Base-by-base conservation (phyloP, 2,329 filamentous ascomycete genomes). In the Myriosclerotinia curreyana region DNA sequence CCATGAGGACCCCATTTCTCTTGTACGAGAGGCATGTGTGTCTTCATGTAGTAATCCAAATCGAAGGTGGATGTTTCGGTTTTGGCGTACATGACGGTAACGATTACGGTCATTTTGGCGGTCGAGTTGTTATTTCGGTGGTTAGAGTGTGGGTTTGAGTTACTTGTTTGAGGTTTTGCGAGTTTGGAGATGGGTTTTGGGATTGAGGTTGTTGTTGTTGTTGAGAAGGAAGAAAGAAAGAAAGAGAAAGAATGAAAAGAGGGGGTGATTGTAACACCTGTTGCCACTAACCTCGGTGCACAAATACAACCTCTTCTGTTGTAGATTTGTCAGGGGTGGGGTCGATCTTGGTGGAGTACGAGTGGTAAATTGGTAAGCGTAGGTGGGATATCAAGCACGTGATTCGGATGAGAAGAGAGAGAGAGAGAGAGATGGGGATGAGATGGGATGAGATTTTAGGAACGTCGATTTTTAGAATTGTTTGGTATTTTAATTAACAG, bases 61-160 rank as follows among this genome's bases (percentile, higher is more conserved):
- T 63, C 52, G 52, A 63, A 63, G 38, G 60, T 63, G 7, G 60
- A 63, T 17, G 42, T 58, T 49, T 38, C 51, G 22, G 60, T 58
- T 31, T 63, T 63, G 22, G 52, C 52, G 15, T 58, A 63, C 6
- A 63, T n/a, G n/a, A 63, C 34, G 40, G 34, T 56, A 42, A 62
- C 11, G 42, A 62, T 49, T 22, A 55, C 7, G 28, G 60, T 20
- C 60, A 62, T 62, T 36, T 44, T 62, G 59, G 28, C 15, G 49
- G 28, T 8, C 8, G 9, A 8, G 48, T 48, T 48, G 22, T 50
- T 50, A 15, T 15, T 15, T 12, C 7, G 8, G 49, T 44, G 25
- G 20, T 31, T 38, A 42, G 17, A 15, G 2, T 42, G 2, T 42
- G 40, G 17, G 11, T 15, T 42, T 12, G 40, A 15, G 12, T 42